Conservation (phyloP, 805 yeast species). For the Candida wancherniae region DNA sequence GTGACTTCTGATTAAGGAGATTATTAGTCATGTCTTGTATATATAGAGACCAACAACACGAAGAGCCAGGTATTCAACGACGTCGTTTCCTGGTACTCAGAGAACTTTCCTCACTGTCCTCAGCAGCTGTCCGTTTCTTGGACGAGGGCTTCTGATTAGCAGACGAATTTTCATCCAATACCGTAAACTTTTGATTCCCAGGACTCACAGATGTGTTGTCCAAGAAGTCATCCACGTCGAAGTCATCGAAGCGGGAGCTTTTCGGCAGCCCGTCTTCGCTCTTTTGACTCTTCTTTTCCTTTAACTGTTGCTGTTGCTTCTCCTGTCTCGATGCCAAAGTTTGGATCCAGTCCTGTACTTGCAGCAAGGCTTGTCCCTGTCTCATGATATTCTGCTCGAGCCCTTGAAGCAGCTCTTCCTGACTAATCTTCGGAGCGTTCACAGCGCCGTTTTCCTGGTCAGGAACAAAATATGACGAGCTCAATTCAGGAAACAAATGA, state of each 20-base stretch:
- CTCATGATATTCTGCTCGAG: conserved; percentile 44
- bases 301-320: conserved; percentile 17
- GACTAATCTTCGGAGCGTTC: not conserved
- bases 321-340: conserved; percentile 18
- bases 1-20: no score
- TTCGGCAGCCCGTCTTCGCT: conserved; percentile 7
- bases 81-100: no score
- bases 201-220: conserved; percentile 9
- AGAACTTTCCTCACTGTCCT: no score
- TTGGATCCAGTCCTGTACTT: conserved; percentile 54
- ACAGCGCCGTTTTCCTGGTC: conserved; percentile 1
- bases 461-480: conserved; percentile 10
- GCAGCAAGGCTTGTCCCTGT: conserved; percentile 50
- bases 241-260: conserved; percentile 20
- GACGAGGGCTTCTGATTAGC: not conserved
- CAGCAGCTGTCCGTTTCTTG: no score
- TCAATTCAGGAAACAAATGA: conserved; percentile 31
- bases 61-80: no score
- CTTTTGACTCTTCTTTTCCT: conserved; percentile 10
- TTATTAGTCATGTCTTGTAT: no score
- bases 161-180: no score
- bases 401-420: conserved; percentile 19
- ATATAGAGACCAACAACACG: no score
- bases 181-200: conserved; percentile 3
- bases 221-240: conserved; percentile 31